These are phyloP conservation scores for Spiraea crenata DNA, from an alignment of 331 rosid genomes.

Conservation along the genomic window DNA sequence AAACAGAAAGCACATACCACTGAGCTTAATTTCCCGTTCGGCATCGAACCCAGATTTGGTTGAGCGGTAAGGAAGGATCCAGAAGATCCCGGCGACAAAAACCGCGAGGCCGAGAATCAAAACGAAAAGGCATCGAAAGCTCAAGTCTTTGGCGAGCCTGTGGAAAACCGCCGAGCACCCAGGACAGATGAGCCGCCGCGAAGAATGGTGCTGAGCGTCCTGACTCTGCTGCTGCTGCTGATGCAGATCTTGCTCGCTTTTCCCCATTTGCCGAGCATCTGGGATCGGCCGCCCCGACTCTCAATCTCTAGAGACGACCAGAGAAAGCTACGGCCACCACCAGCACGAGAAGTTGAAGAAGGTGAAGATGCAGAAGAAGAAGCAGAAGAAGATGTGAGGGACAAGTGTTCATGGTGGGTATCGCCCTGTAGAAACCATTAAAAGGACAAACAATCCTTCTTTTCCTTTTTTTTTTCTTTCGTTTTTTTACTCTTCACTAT, in stretches of 20 bases:
- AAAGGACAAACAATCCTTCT: neutral
- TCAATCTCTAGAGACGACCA: slow-evolving; percentile 14
- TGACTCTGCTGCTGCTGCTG: slow-evolving; percentile 38
- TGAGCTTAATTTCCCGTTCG: slow-evolving; percentile 48
- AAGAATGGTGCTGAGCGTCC: slow-evolving; percentile 22
- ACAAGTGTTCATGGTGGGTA: slow-evolving; percentile 40
- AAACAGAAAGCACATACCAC: slow-evolving; percentile 39
- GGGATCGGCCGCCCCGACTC: slow-evolving; percentile 29
- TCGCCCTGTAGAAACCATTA: slow-evolving; percentile 6
- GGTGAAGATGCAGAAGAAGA: slow-evolving; percentile 16
- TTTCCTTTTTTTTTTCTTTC: neutral
- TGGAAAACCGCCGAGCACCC: slow-evolving; percentile 41
- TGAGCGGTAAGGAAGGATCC: slow-evolving; percentile 59
- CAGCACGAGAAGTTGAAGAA: neutral
- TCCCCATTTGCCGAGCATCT: slow-evolving; percentile 96
- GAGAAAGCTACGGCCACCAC: neutral
- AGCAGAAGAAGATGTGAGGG: slow-evolving; percentile 10
- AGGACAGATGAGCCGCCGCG: slow-evolving; percentile 39
- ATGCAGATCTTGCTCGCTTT: slow-evolving; percentile 50
- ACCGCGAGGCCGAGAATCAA: slow-evolving; percentile 54
- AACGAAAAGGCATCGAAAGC: slow-evolving; percentile 68
- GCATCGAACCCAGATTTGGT: slow-evolving; percentile 52
- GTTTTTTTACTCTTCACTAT: neutral
- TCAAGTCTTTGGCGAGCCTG: slow-evolving; percentile 39
- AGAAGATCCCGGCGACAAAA: slow-evolving; percentile 70